Conservation (phyloP, 2,329 filamentous ascomycete genomes). For the Fonsecaea nubica region DNA sequence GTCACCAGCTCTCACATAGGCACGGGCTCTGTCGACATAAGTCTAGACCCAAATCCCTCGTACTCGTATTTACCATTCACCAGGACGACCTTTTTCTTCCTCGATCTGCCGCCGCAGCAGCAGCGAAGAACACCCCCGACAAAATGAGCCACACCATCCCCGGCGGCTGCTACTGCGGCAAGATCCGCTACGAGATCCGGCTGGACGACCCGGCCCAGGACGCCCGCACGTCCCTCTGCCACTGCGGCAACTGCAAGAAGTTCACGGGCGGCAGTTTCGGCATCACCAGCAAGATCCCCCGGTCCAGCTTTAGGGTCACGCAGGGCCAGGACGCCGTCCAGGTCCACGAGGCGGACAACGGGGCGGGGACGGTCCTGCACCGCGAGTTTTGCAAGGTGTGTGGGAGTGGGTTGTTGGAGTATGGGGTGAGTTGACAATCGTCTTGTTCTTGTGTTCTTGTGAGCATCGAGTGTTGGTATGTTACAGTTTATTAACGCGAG, state of each 20-base stretch:
- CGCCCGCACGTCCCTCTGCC: constrained; percentile 60
- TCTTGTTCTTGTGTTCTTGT: background rate
- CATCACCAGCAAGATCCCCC: constrained; percentile 59
- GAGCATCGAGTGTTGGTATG: no score
- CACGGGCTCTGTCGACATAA: constrained; percentile 5
- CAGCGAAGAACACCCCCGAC: background rate
- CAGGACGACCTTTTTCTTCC: background rate
- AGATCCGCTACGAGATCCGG: constrained; percentile 55
- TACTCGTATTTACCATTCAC: background rate
- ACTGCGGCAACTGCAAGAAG: constrained; percentile 48
- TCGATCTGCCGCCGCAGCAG: background rate
- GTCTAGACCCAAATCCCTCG: background rate
- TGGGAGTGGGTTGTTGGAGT: constrained; percentile 60
- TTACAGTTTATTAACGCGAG: no score
- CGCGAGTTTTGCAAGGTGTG: constrained; percentile 62
- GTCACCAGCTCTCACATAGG: constrained; percentile 9
- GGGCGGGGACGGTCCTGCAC: constrained; percentile 54
- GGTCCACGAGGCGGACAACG: constrained; percentile 59
- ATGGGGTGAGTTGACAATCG: constrained; percentile 50
- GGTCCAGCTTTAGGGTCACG: constrained; percentile 52
- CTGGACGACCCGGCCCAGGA: constrained; percentile 56
- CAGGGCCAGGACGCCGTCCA: constrained; percentile 47
- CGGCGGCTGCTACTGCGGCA: constrained; percentile 56
- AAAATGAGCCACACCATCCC: constrained; percentile 27
- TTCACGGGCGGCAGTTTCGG: constrained; percentile 49